Conservation (phyloP, 306 rosid genomes). For the Parietaria judaica region DNA sequence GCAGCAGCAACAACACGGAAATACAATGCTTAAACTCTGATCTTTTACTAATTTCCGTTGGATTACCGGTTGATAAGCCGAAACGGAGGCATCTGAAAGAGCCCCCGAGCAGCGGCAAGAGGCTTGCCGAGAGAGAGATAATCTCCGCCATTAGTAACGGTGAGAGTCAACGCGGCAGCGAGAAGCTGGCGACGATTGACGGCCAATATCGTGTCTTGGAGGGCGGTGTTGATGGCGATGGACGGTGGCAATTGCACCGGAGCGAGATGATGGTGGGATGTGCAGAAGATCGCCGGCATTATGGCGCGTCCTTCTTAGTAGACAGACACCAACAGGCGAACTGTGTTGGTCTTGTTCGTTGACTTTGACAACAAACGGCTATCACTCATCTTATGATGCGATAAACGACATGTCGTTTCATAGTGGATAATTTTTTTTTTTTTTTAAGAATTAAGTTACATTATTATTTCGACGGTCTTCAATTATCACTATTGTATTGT, state of each 20-base stretch:
- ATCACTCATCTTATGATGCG: background rate
- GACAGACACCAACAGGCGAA: background rate
- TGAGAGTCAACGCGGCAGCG: constrained; percentile 16
- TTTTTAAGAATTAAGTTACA: no score
- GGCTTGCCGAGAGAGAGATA: constrained; percentile 9
- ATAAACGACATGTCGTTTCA: constrained; percentile 7
- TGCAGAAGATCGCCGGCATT: constrained; percentile 20
- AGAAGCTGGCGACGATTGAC: constrained; percentile 30
- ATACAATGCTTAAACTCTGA: no score
- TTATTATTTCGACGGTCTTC: no score
- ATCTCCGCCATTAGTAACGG: constrained; percentile 11
- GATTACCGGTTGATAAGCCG: constrained; percentile 36
- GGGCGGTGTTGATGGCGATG: constrained; percentile 1
- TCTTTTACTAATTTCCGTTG: no score
- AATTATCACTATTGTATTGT: no score
- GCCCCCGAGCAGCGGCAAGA: constrained; percentile 34
- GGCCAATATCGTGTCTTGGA: constrained; percentile 6
- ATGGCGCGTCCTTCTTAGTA: constrained; percentile 6
- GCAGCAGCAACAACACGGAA: no score
- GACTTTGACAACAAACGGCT: background rate
- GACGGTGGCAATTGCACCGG: constrained; percentile 11
- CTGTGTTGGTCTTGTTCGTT: background rate
- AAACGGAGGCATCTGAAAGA: constrained; percentile 42
- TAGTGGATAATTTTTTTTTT: background rate
- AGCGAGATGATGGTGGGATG: constrained; percentile 5